phyloP scores from a whole-genome alignment of 108 stramenopile species.

The Cyclotella sp. region DNA sequence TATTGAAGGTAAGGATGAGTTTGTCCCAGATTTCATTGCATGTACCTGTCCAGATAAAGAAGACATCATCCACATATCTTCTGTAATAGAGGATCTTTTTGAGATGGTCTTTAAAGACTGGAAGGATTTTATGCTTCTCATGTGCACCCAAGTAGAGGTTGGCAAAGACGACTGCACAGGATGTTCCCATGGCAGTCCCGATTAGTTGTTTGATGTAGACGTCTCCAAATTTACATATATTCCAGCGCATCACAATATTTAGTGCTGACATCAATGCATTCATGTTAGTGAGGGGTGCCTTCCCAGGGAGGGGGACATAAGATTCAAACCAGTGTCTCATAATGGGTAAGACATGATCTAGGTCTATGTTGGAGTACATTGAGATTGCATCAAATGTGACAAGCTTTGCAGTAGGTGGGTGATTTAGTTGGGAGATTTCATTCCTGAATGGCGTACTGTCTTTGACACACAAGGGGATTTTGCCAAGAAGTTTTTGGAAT shows the following conservation, averaged over 20 bases:
- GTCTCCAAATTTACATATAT: slow-evolving; percentile 37
- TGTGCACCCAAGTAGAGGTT: slow-evolving; percentile 32
- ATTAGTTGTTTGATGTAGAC: slow-evolving; percentile 18
- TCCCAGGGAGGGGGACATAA: not conserved
- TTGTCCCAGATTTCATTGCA: not conserved
- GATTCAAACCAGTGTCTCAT: not conserved
- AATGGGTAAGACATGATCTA: not conserved
- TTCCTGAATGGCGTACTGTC: not conserved
- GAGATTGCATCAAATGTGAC: not conserved
- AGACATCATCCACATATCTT: slow-evolving; percentile 7
- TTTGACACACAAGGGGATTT: slow-evolving; percentile 2
- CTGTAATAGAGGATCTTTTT: not conserved
- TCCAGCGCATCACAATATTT: slow-evolving; percentile 11
- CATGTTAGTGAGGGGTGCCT: no score
- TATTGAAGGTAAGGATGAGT: not conserved
- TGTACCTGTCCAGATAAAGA: not conserved
- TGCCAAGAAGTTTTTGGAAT: not conserved
- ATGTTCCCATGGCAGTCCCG: slow-evolving; percentile 42
- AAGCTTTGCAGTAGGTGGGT: not conserved
- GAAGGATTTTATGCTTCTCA: not conserved
- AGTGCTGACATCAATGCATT: no score
- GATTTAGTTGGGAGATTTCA: not conserved
- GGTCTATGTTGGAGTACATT: slow-evolving; percentile 1
- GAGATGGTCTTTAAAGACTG: not conserved
- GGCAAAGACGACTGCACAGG: slow-evolving; percentile 25